These are phyloP conservation scores for Caloboletus firmus DNA, from an alignment of 1,284 basidiomycete species.

Conservation along the genomic window DNA sequence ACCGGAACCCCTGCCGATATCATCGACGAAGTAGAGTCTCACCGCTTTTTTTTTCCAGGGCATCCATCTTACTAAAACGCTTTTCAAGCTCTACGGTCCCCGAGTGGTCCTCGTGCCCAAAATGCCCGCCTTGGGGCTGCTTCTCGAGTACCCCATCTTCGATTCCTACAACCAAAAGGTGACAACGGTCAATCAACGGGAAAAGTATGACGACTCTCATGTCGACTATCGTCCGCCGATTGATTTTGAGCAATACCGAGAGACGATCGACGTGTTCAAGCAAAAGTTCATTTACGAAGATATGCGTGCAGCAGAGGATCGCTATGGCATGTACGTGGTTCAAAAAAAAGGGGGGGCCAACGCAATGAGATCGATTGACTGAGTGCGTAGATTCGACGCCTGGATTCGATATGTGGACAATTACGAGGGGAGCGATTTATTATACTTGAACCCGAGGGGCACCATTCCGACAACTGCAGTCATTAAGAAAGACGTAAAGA, in stretches of 20 bases:
- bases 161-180: constrained; percentile 76
- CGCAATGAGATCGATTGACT: neutral
- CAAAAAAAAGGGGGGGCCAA: neutral
- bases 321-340: constrained; percentile 73
- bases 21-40: constrained; percentile 59
- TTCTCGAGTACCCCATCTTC: constrained; percentile 93
- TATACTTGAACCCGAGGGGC: constrained; percentile 71
- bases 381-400: constrained; percentile 60
- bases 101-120: constrained; percentile 89
- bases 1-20: constrained; percentile 73
- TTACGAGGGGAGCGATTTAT: constrained; percentile 68
- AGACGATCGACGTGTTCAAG: constrained; percentile 79
- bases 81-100: constrained; percentile 64
- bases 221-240: constrained; percentile 64
- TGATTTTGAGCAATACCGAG: constrained; percentile 66
- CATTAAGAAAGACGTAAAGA: constrained; percentile 54
- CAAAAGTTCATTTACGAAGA: constrained; percentile 79
- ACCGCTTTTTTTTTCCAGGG: neutral
- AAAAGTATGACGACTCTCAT: constrained; percentile 49
- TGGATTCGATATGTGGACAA: constrained; percentile 71
- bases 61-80: neutral
- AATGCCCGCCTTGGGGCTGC: constrained; percentile 91
- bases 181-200: constrained; percentile 53
- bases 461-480: constrained; percentile 67
- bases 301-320: constrained; percentile 83